Conservation (phyloP, 2,329 filamentous ascomycete genomes). For the Pezicula rhizophila region DNA sequence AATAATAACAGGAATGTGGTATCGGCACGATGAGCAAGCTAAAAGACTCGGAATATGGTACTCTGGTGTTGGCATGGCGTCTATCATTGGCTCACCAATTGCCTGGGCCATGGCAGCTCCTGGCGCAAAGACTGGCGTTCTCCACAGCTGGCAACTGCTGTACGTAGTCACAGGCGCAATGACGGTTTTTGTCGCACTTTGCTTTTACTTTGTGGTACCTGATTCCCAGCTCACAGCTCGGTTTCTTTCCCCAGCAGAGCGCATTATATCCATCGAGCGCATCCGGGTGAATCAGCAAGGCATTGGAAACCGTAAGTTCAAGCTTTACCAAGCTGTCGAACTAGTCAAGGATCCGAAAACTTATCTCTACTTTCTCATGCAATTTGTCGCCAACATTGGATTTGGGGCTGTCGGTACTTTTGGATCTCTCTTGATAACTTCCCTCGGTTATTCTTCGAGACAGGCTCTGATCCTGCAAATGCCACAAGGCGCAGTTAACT, state of each 20-base stretch:
- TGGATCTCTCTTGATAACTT: not conserved
- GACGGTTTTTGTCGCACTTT: not conserved
- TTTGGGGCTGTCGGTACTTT: not conserved
- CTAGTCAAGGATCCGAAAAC: not conserved
- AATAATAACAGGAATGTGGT: conserved; percentile 62
- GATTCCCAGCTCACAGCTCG: not conserved
- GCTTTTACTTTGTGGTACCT: conserved; percentile 1
- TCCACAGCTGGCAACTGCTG: conserved; percentile 31
- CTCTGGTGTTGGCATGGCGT: conserved; percentile 54
- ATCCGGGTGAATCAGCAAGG: conserved; percentile 50
- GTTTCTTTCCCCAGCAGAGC: conserved; percentile 29
- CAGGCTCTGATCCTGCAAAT: not conserved
- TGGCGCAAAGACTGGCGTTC: not conserved
- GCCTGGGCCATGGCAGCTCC: conserved; percentile 38
- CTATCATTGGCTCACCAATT: conserved; percentile 53
- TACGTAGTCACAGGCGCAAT: conserved; percentile 28
- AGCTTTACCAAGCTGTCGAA: conserved; percentile 30
- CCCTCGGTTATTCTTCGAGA: not conserved
- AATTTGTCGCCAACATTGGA: not conserved
- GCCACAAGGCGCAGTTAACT: not conserved
- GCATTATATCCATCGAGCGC: conserved; percentile 40
- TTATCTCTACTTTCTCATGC: not conserved
- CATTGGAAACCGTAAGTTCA: conserved; percentile 43
- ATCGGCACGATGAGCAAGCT: conserved; percentile 61
- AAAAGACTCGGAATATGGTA: conserved; percentile 58